A percentile compares a stretch with the other conserved stretches of the same genome.
These are phyloP conservation scores for Globomyces sp. DNA, from an alignment of 371 early-diverging fungal genomes.

Conservation along the genomic window DNA sequence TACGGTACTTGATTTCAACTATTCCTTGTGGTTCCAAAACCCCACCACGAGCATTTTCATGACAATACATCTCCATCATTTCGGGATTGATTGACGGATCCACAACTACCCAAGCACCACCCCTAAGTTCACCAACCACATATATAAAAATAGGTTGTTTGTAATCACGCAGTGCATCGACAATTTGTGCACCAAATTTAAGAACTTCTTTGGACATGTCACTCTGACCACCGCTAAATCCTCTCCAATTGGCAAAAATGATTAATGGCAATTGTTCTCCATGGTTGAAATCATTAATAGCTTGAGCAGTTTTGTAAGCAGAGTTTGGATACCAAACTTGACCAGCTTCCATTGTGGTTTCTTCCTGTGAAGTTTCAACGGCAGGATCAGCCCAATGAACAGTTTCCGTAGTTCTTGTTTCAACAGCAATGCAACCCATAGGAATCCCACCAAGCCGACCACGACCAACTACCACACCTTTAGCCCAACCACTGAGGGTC, in stretches of 20 bases:
- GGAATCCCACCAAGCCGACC: constrained; percentile 94
- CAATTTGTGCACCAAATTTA: constrained; percentile 97
- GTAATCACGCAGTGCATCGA: constrained; percentile 92
- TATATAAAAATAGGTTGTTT: constrained; percentile 98
- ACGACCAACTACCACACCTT: constrained; percentile 88
- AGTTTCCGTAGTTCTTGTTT: constrained; percentile 87
- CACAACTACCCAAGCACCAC: constrained; percentile 99
- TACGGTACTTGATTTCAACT: constrained; percentile 98
- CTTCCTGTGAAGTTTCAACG: constrained; percentile 83
- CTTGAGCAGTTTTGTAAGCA: constrained; percentile 98
- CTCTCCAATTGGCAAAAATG: constrained; percentile 99
- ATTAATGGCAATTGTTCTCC: constrained; percentile 97
- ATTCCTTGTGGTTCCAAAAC: constrained; percentile 98
- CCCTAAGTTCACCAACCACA: constrained; percentile 94
- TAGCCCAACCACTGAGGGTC: constrained; percentile 92
- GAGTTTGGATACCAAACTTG: constrained; percentile 99
- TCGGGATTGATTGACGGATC: constrained; percentile 97
- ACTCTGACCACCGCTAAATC: constrained; percentile 98
- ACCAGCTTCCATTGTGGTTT: constrained; percentile 88
- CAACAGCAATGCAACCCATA: constrained; percentile 97
- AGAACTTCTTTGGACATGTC: constrained; percentile 98
- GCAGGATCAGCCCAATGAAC: constrained; percentile 95
- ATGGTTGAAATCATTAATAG: constrained; percentile 97
- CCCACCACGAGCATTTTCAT: constrained; percentile 87
- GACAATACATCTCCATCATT: constrained; percentile 99